A percentile compares a stretch with the other conserved stretches of the same genome.
Evolutionary conservation across 1,284 basidiomycete genomes (phyloP).

Genomic region (Ceratobasidium sp.): DNA sequence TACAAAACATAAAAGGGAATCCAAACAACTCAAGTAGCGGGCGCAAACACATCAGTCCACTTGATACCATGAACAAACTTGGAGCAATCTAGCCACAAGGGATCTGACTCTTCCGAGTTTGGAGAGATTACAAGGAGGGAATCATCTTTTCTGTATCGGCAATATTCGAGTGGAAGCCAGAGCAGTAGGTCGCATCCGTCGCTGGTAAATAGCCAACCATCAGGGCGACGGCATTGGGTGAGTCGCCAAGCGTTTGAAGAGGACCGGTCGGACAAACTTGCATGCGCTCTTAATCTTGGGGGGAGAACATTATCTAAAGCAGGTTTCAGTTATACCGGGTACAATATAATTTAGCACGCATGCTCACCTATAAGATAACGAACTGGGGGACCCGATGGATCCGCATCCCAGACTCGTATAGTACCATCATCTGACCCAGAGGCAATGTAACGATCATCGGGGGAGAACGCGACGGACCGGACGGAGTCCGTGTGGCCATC

Average conservation of each 20-base stretch:
- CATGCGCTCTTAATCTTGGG: too few relatives aligned
- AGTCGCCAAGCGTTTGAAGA: too few relatives aligned
- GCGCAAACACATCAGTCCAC: neutral
- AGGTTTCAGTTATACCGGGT: neutral
- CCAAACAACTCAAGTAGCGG: too few relatives aligned
- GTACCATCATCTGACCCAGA: neutral
- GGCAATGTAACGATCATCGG: neutral
- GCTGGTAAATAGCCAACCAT: neutral
- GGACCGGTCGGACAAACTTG: too few relatives aligned
- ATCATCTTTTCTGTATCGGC: neutral
- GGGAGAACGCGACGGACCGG: neutral
- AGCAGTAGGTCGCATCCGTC: neutral
- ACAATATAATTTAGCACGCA: neutral
- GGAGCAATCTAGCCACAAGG: neutral
- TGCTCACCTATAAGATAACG: neutral
- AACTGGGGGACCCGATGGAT: too few relatives aligned
- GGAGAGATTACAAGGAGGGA: neutral
- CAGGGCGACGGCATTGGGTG: neutral
- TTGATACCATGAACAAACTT: neutral
- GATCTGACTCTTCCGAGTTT: neutral
- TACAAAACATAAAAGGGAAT: too few relatives aligned
- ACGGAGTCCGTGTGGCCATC: neutral
- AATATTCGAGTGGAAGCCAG: neutral
- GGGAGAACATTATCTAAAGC: too few relatives aligned
- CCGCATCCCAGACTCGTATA: neutral